Base-by-base conservation (phyloP, 148 eudicot genomes). In the Vaccinium darrowii region DNA sequence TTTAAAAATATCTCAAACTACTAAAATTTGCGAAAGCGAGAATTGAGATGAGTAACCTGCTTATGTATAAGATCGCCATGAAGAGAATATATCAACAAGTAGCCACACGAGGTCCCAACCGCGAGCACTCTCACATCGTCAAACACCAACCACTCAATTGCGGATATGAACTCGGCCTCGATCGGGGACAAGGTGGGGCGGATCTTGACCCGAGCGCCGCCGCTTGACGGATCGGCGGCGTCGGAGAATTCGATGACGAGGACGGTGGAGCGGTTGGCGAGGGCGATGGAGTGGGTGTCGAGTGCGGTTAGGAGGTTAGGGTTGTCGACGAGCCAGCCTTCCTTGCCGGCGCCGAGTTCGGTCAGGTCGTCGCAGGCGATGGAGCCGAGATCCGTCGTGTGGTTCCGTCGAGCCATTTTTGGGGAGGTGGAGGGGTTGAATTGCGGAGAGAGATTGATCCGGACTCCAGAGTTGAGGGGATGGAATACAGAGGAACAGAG, bases 81-180 rank as follows among this genome's bases (percentile, higher is more conserved):
- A 79, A 95, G 89, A 16, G 96, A 90, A 74, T 87, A 97, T 89
- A 97, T 88, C 89, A 95, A 80, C 83, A 95, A 82, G 52, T 90
- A 95, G 43, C 99, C 99, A 86, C 91, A 87, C 27, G 98, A 95
- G 78, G 98, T 97, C 30, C 98, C 99, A 65, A 91, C 83, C 16
- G 93, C 98, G 77, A 97, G 93, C 79, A 91, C 99, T 27, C 95
- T 85, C 62, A 93, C 51, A 69, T 92, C 93, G 67, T 92, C 96
- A 79, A 94, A 97, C 73, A 92, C 98, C 79, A 97, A 87, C 98
- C 99, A 97, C 87, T 95, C 96, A 53, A 97, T 82, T 18, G 98
- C 96, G 62, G 90, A 84, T 19, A 97, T 84, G 84, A 51, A 92
- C 89, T 97, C 99, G 57, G 92, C 92, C 85, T 95, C 92, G 73